Percentiles rank a stretch among this genome's conserved stretches.
These are phyloP conservation scores for Alternaria consortialis DNA, from an alignment of 2,329 filamentous ascomycete genomes.

Conservation along the genomic window DNA sequence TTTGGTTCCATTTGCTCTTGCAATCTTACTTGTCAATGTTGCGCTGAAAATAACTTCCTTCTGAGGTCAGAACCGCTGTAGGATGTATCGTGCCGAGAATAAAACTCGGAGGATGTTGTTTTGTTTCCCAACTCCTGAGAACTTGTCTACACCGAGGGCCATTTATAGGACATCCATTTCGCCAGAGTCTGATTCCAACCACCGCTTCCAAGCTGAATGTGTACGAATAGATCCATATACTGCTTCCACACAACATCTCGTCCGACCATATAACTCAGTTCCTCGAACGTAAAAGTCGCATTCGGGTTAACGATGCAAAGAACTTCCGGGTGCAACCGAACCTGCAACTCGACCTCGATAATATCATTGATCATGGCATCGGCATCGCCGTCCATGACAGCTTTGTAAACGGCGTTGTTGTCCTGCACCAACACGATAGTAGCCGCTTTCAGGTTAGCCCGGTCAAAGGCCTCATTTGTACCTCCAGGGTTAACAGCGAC, in stretches of 20 bases:
- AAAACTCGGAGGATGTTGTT: too few relatives aligned
- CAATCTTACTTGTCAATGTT: too few relatives aligned
- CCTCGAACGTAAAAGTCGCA: conserved; percentile 23
- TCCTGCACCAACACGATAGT: conserved; percentile 19
- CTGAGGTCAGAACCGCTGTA: too few relatives aligned
- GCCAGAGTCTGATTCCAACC: conserved; percentile 23
- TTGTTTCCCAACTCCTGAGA: neutral
- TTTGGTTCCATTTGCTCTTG: too few relatives aligned
- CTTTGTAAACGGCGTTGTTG: conserved; percentile 22
- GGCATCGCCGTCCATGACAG: conserved; percentile 22
- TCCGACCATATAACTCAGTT: conserved; percentile 20
- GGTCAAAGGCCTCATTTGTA: conserved; percentile 26
- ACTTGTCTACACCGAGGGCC: conserved; percentile 19
- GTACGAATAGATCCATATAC: conserved; percentile 22
- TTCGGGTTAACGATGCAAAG: conserved; percentile 19
- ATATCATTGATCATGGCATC: conserved; percentile 26
- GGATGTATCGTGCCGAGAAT: too few relatives aligned
- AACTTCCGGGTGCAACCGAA: conserved; percentile 15
- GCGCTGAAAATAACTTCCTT: too few relatives aligned
- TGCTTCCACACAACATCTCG: conserved; percentile 23
- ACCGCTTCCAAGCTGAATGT: conserved; percentile 18
- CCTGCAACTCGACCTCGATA: conserved; percentile 24
- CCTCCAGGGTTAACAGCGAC: conserved; percentile 23
- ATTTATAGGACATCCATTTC: conserved; percentile 27
- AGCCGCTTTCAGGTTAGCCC: conserved; percentile 17